A percentile compares a stretch with the other conserved stretches of the same genome.
Conservation (phyloP, 2,329 filamentous ascomycete species). For the Torrubiella hemipterigena region DNA sequence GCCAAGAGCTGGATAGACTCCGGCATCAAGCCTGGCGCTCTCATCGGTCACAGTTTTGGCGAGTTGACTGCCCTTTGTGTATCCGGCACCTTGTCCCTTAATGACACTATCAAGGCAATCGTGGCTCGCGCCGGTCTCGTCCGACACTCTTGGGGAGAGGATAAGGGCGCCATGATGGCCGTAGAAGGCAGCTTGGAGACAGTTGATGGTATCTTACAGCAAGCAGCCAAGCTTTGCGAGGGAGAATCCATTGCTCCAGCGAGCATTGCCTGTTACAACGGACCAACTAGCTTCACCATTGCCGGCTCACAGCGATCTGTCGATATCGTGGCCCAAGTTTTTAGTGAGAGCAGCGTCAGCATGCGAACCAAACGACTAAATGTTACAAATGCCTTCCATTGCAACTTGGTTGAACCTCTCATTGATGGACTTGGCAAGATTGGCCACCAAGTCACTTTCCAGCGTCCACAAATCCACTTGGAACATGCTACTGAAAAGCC, state of each 20-base stretch:
- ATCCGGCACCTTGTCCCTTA: constrained; percentile 16
- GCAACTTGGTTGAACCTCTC: constrained; percentile 23
- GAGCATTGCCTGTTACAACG: constrained; percentile 31
- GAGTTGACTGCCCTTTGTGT: constrained; percentile 27
- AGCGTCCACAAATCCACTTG: constrained; percentile 3
- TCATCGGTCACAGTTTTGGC: constrained; percentile 29
- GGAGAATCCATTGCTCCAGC: constrained; percentile 15
- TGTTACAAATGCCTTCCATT: constrained; percentile 37
- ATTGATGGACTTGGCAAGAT: constrained; percentile 13
- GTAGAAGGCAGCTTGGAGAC: constrained; percentile 17
- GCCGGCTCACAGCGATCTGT: constrained; percentile 22
- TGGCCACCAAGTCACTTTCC: constrained; percentile 8
- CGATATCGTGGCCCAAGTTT: constrained; percentile 10
- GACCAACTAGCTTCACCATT: constrained; percentile 27
- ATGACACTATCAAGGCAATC: constrained; percentile 18
- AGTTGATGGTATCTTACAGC: constrained; percentile 7
- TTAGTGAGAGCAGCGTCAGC: not conserved
- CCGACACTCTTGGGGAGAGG: constrained; percentile 18
- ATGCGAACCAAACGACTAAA: constrained; percentile 24
- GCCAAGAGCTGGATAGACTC: constrained; percentile 23
- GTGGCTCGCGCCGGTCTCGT: constrained; percentile 17
- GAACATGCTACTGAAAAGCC: constrained; percentile 5
- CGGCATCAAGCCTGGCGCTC: constrained; percentile 11
- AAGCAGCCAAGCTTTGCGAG: constrained; percentile 8
- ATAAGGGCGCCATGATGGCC: constrained; percentile 26